A percentile compares a stretch with the other conserved stretches of the same genome.
Conservation (phyloP, 805 yeast species). For the Saturnispora diversa region DNA sequence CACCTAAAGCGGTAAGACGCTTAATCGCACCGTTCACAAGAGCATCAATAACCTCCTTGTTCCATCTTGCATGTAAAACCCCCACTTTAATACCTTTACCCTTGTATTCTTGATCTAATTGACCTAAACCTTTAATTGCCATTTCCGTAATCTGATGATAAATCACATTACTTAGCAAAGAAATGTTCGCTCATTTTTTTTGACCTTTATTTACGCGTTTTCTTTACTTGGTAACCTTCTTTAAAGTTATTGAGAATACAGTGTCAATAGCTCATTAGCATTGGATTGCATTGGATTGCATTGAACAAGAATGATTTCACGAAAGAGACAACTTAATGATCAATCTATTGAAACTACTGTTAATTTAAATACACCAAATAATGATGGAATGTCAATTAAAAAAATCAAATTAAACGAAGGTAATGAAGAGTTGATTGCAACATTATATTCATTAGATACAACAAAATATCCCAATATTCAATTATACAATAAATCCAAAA, state of each 20-base stretch:
- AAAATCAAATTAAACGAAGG: not conserved
- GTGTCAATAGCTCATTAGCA: no score
- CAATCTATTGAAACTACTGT: not conserved
- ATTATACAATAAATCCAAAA: not conserved
- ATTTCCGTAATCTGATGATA: conserved; percentile 27
- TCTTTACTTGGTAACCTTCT: not conserved
- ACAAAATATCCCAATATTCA: conserved; percentile 5
- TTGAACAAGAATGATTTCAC: conserved; percentile 2
- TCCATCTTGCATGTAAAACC: conserved; percentile 96
- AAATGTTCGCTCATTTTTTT: no score
- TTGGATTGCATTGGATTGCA: no score
- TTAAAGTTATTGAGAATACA: no score
- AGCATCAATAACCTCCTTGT: conserved; percentile 63
- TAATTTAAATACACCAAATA: not conserved
- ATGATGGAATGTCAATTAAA: not conserved
- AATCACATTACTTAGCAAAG: no score
- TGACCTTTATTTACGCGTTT: conserved; percentile 3
- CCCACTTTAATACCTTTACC: conserved; percentile 41
- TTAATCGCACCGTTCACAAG: conserved; percentile 70
- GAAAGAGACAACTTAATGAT: conserved; percentile 3
- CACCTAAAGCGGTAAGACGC: conserved; percentile 57
- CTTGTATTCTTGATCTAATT: conserved; percentile 39
- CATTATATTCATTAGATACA: conserved; percentile 12
- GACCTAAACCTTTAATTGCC: conserved; percentile 81
- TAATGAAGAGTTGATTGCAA: conserved; percentile 7